Evolutionary conservation across 108 stramenopile species (phyloP).

Genomic region (Nannochloropsis oceanica): DNA sequence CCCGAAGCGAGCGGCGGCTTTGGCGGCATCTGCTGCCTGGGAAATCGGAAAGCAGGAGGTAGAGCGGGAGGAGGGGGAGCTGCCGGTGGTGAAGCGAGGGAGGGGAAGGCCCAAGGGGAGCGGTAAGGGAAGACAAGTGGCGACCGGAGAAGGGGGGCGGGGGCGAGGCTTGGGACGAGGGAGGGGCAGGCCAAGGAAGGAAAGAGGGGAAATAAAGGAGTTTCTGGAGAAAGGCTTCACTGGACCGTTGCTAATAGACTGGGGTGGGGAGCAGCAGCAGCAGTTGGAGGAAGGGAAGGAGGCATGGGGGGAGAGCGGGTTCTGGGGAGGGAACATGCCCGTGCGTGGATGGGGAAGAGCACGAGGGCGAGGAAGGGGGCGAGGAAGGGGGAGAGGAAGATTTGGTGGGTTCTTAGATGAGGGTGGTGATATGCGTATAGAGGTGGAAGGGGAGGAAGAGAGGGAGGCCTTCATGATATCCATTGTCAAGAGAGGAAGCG

Average conservation of each 20-base stretch:
- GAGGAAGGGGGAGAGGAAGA: neutral
- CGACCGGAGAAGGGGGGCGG: too few species aligned
- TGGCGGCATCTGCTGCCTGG: neutral
- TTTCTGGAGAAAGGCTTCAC: too few species aligned
- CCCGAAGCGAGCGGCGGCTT: neutral
- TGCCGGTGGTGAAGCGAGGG: too few species aligned
- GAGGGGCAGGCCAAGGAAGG: too few species aligned
- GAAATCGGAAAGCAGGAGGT: neutral
- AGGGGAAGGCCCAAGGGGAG: too few species aligned
- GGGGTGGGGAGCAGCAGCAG: too few species aligned
- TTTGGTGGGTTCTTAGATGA: neutral
- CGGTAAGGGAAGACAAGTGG: too few species aligned
- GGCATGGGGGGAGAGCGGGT: neutral
- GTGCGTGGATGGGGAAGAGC: neutral
- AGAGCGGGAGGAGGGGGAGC: neutral
- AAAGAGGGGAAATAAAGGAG: too few species aligned
- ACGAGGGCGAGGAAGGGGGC: neutral
- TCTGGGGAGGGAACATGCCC: slow-evolving; percentile 21
- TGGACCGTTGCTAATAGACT: too few species aligned
- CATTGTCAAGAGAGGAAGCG: too few species aligned
- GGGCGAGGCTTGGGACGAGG: too few species aligned
- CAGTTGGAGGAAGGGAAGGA: neutral
- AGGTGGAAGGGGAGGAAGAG: neutral
- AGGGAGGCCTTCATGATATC: too few species aligned
- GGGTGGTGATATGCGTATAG: neutral